phyloP scores from a whole-genome alignment of 257 asterid genomes.

The Petunia axillaris region DNA sequence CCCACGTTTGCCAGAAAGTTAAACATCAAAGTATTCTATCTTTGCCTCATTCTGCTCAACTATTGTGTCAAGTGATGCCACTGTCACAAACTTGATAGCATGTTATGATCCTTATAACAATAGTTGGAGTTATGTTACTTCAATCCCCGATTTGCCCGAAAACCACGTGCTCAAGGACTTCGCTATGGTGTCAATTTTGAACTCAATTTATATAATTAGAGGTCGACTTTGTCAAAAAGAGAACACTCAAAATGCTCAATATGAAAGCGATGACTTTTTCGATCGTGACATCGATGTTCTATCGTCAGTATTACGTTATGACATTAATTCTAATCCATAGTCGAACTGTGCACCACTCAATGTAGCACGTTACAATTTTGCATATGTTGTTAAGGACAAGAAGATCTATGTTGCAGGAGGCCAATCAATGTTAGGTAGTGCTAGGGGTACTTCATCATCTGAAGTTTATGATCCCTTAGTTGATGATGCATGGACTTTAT shows the following conservation, averaged over 20 bases:
- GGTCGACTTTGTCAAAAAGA: slow-evolving; percentile 44
- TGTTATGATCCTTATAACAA: slow-evolving; percentile 40
- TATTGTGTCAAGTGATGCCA: slow-evolving; percentile 1
- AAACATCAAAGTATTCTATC: slow-evolving; percentile 25
- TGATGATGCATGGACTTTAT: slow-evolving; percentile 35
- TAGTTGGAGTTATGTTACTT: slow-evolving; percentile 35
- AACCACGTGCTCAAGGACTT: slow-evolving; percentile 50
- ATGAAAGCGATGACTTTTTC: slow-evolving; percentile 19
- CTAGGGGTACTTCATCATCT: slow-evolving; percentile 44
- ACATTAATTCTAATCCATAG: slow-evolving; percentile 36
- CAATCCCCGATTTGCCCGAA: slow-evolving; percentile 33
- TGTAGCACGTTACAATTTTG: slow-evolving; percentile 51
- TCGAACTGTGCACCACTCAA: slow-evolving; percentile 42
- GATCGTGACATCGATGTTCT: slow-evolving; percentile 35
- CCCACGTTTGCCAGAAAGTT: background rate
- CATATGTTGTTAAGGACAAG: slow-evolving; percentile 42
- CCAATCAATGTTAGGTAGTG: slow-evolving; percentile 40
- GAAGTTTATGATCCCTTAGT: slow-evolving; percentile 45
- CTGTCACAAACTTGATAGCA: slow-evolving; percentile 42
- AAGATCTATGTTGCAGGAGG: slow-evolving; percentile 59
- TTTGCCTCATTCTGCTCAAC: slow-evolving; percentile 43
- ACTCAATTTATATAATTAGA: slow-evolving; percentile 45
- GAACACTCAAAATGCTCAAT: slow-evolving; percentile 1
- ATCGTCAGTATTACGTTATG: slow-evolving; percentile 39
- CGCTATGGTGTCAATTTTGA: slow-evolving; percentile 41